Percentiles rank a stretch among this genome's conserved stretches.
Evolutionary conservation across 1,284 basidiomycete species (phyloP).

Genomic region (Exsudoporus floridanus): DNA sequence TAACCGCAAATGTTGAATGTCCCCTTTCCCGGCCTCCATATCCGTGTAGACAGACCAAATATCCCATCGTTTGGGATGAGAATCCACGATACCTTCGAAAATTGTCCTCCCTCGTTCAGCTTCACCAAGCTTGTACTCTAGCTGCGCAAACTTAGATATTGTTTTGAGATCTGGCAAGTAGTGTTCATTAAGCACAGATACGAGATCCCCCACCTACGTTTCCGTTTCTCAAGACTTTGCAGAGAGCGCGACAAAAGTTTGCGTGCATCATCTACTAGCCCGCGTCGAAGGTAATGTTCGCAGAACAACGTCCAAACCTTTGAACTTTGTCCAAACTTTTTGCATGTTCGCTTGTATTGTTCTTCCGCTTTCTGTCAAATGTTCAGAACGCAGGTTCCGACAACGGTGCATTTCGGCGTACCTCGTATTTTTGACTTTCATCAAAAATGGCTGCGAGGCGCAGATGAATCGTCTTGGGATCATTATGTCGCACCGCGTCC

Average conservation of each 20-base stretch:
- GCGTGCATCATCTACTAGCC: conserved; percentile 77
- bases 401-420: conserved; percentile 36
- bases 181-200: conserved; percentile 3
- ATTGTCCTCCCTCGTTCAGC: conserved; percentile 93
- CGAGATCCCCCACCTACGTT: conserved; percentile 64
- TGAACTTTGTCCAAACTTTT: conserved; percentile 90
- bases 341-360: conserved; percentile 79
- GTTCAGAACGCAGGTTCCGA: conserved; percentile 3
- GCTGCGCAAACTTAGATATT: conserved; percentile 90
- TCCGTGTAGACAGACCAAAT: conserved; percentile 98
- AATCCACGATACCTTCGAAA: conserved; percentile 95
- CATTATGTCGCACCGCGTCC: conserved; percentile 88
- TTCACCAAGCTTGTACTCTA: conserved; percentile 95
- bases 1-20: conserved; percentile 76
- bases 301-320: conserved; percentile 92
- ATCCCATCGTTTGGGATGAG: conserved; percentile 92
- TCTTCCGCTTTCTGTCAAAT: conserved; percentile 76
- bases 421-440: conserved; percentile 79
- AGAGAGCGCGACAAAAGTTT: conserved; percentile 86
- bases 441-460: conserved; percentile 85
- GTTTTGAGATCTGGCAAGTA: conserved; percentile 79
- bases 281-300: conserved; percentile 75
- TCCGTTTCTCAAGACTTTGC: conserved; percentile 91
- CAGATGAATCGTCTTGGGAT: conserved; percentile 87
- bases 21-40: conserved; percentile 80